Conservation (phyloP, 1,284 basidiomycete genomes). For the Calocybe gambosa region DNA sequence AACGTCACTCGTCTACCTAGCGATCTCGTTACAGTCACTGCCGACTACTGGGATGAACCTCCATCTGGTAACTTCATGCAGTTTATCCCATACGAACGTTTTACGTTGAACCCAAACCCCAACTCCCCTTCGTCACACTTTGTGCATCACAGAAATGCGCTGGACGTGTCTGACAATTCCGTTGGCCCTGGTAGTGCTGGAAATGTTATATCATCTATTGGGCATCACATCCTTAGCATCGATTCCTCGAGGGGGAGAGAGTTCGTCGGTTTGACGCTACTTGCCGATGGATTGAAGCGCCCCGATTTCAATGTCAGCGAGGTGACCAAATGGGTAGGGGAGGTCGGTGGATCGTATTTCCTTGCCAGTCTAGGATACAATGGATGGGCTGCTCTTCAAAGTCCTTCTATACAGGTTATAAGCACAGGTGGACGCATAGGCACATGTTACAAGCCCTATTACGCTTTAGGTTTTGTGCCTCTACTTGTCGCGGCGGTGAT, state of each 20-base stretch:
- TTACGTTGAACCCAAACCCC: constrained; percentile 13
- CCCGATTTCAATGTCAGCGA: not conserved
- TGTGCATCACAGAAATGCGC: constrained; percentile 6
- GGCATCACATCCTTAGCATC: not conserved
- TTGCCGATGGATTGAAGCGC: constrained; percentile 5
- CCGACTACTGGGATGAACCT: constrained; percentile 8
- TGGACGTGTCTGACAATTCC: not conserved
- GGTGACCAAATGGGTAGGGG: constrained; percentile 9
- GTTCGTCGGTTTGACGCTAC: constrained; percentile 6
- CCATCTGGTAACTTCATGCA: not conserved
- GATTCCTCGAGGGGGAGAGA: not conserved
- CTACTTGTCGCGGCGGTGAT: constrained; percentile 8
- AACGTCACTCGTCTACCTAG: constrained; percentile 11
- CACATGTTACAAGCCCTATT: constrained; percentile 14
- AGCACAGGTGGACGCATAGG: constrained; percentile 14
- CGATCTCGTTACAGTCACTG: constrained; percentile 11
- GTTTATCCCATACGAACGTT: constrained; percentile 13
- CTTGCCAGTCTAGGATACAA: constrained; percentile 12
- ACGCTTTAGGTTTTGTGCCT: constrained; percentile 14
- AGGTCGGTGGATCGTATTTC: constrained; percentile 11
- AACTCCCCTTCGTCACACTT: constrained; percentile 12
- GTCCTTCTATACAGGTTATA: constrained; percentile 3
- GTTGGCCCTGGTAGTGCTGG: constrained; percentile 4
- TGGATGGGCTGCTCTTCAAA: constrained; percentile 9
- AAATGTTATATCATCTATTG: constrained; percentile 1